A percentile compares a stretch with the other conserved stretches of the same genome.
These are phyloP conservation scores for Scheffersomyces amazonensis DNA, from an alignment of 805 yeast species.

Conservation along the genomic window DNA sequence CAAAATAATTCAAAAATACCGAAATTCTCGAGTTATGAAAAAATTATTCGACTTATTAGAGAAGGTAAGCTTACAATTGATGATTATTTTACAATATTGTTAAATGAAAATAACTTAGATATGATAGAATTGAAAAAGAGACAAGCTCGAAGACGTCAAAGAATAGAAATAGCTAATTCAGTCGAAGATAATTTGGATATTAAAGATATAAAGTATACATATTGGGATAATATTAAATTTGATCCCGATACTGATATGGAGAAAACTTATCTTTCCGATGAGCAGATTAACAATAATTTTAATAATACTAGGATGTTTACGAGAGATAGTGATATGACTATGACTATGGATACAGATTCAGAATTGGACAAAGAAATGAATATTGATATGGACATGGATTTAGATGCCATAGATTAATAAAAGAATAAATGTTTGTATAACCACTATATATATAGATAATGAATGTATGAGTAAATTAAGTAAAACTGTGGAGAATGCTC, in stretches of 20 bases:
- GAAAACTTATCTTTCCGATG: no score
- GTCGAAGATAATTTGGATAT: constrained; percentile 9
- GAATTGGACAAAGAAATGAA: no score
- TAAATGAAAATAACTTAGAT: constrained; percentile 21
- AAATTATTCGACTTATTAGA: constrained; percentile 18
- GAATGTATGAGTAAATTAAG: no score
- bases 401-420: no score
- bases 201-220: constrained; percentile 27
- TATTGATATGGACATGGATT: neutral
- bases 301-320: no score
- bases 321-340: no score
- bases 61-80: constrained; percentile 16
- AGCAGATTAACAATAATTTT: no score
- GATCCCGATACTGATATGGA: constrained; percentile 27
- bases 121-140: constrained; percentile 4
- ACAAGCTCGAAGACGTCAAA: neutral
- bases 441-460: no score
- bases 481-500: no score
- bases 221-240: constrained; percentile 32
- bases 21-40: constrained; percentile 18
- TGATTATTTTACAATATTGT: constrained; percentile 22
- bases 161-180: neutral
- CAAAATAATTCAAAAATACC: constrained; percentile 11
- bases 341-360: no score
- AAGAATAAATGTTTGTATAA: no score